These are phyloP conservation scores for Solanum hybrid DNA, from an alignment of 305 asterid species.

Conservation along the genomic window DNA sequence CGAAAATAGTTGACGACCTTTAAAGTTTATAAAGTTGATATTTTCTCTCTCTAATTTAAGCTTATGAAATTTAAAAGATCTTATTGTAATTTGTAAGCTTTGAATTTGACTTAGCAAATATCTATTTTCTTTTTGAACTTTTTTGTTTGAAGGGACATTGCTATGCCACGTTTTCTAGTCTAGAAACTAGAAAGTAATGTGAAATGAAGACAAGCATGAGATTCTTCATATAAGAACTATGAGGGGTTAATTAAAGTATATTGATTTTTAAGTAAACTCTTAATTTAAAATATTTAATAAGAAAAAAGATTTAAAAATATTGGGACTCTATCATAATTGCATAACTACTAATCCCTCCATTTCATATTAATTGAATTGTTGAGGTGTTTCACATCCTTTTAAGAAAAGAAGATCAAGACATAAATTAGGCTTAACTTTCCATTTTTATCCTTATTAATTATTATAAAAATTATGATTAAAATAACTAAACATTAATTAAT, in stretches of 20 bases:
- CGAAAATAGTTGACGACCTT: not conserved
- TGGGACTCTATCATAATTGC: not conserved
- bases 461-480: too few species aligned
- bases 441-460: too few species aligned
- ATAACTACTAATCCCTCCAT: not conserved
- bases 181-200: not conserved
- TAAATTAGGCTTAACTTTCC: too few species aligned
- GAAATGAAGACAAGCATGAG: not conserved
- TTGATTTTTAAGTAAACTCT: not conserved
- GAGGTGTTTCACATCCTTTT: too few species aligned
- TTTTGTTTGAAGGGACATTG: not conserved
- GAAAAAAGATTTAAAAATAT: not conserved
- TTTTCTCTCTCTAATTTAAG: not conserved
- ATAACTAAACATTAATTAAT: too few species aligned
- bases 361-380: too few species aligned
- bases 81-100: not conserved
- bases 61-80: not conserved
- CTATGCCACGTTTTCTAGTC: not conserved
- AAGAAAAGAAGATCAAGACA: too few species aligned
- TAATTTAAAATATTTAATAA: not conserved
- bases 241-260: not conserved
- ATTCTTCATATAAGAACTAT: not conserved
- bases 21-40: not conserved
- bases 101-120: not conserved
- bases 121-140: not conserved